Base-by-base conservation (phyloP, 257 asterid genomes). In the Capsicum chinense region DNA sequence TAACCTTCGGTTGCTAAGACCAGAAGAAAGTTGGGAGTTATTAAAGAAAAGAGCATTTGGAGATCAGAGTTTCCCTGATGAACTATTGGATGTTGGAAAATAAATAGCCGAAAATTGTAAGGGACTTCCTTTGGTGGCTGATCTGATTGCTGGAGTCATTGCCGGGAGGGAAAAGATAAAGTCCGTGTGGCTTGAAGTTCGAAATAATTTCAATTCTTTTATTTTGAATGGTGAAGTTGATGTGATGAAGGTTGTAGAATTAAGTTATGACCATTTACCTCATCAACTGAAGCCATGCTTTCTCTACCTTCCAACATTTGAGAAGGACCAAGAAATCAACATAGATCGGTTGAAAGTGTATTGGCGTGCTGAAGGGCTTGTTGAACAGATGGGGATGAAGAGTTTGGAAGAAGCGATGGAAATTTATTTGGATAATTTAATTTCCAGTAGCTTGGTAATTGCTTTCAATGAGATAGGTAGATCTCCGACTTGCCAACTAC, bases 181-280 rank as follows among this genome's bases (percentile, higher is more conserved):
- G 54, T 33, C 21, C 5, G 47, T 50, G 26, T 88, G 89, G 89
- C 10, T 47, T n/a, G 67, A 83, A 8, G 81, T 84, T 69, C 79
- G 21, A 5, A 17, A 17, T n/a, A 80, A 26, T 56, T 57, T 85
- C 17, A 54, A 33, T 68, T 56, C 63, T 0, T 79, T 19, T 15
- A 64, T 89, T n/a, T 79, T 70, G 3, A 10, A 63, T 1, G 58
- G 63, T 3, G 58, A 37, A 42, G 68, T 56, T 47, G 56, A 79
- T 66, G 78, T 83, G 57, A 12, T 76, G 83, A 62, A 48, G 39
- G 78, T 85, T 42, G 11, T 87, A 80, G 85, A 83, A 54, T 78
- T 87, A 33, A 87, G 90, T 79, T 86, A 86, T 81, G 59, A 83
- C 48, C 78, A 87, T 35, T 84, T 89, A 4, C 84, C 86, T 2